Base-by-base conservation (phyloP, 2,329 filamentous ascomycete genomes). In the Ustulina deusta region DNA sequence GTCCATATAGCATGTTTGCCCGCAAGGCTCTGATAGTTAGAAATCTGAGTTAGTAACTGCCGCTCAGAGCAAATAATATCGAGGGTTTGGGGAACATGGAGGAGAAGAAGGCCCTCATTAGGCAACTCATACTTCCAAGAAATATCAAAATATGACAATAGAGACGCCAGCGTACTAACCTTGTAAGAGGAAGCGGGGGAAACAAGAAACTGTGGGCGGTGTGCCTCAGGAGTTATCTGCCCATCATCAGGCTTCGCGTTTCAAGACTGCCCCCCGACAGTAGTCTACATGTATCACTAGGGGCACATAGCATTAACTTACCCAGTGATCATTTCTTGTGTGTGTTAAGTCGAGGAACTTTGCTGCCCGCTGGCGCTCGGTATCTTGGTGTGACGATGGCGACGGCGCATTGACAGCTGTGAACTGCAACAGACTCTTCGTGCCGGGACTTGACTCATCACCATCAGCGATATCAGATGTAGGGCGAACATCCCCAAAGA, bases 401-500 rank as follows among this genome's bases (percentile, higher is more conserved):
- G 60, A 62, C 6, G 58, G 48, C 3, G 54, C 55, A 55, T 44
- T 54, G 5, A 40, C 20, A 13, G 32, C 40, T 20, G 51, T 55
- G 10, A 25, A n/a, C 22, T 52, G 42, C 13, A 56, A 29, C 9
- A 7, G 20, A 40, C 22, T 44, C 27, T 49, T 59, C n/a, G 59
- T 40, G 51, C 27, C 11, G 27, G 27, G 36, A 20, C 32, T 60
- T 17, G 59, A 40, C 29, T 11, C 34, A 17, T n/a, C 20, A 22
- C 17, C 17, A 32, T 51, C 38, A 10, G 27, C 13, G n/a, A 29
- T 15, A 13, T 32, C 38, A 10, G 42, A 6, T 15, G 25, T 22
- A 40, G 25, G 49, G 0, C 42, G 38, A n/a, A 17, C 27, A 32
- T 58, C 48, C 22, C 69, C 63, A 57, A 76, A 78, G 6, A 78